Evolutionary conservation across 208 protist species (phyloP).

Genomic region (Acanthamoeba divionensis): DNA sequence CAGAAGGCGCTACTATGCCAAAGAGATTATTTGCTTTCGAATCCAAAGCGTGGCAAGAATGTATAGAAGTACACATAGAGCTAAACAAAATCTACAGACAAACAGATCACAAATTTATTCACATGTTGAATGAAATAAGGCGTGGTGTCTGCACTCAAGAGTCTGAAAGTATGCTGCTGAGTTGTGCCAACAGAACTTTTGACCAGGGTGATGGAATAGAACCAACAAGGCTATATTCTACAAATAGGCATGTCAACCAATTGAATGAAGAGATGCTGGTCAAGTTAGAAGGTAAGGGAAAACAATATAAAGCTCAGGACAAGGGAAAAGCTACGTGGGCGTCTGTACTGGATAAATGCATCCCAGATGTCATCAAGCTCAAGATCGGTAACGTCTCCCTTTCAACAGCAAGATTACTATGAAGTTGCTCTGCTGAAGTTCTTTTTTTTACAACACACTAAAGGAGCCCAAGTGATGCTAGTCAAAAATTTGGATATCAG

Average conservation of each 20-base stretch:
- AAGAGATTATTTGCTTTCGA: constrained; percentile 4
- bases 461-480: constrained; percentile 76
- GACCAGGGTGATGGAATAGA: not conserved
- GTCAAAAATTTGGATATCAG: constrained; percentile 66
- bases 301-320: not conserved
- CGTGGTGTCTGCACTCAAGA: not conserved
- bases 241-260: not conserved
- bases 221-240: not conserved
- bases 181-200: not conserved
- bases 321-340: not conserved
- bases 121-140: not conserved
- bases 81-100: not conserved
- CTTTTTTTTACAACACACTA: not conserved
- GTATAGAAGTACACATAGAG: not conserved
- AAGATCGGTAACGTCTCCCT: constrained; percentile 13
- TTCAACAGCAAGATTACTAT: not conserved
- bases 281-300: not conserved
- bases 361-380: constrained; percentile 29
- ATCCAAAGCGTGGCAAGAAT: not conserved
- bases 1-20: too few relatives aligned
- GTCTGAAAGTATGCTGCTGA: not conserved
- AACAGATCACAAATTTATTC: not conserved
- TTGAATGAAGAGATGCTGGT: not conserved
- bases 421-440: not conserved
- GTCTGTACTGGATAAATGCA: not conserved